phyloP scores from a whole-genome alignment of 352 stramenopile genomes.

The Pythium grandisporangium region DNA sequence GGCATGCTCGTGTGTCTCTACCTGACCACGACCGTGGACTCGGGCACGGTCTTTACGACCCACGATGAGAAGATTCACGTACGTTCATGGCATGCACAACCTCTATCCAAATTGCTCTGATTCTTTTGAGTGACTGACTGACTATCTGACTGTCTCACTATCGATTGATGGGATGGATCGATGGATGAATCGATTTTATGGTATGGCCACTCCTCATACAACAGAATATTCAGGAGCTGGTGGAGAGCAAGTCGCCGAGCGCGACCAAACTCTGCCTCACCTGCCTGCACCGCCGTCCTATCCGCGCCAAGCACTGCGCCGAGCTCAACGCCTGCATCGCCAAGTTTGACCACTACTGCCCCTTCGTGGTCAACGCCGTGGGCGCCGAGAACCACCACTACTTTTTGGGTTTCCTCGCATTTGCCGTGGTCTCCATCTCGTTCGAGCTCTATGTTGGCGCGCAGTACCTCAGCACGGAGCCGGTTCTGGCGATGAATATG shows the following conservation, averaged over 20 bases:
- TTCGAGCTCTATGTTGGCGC: slow-evolving; percentile 37
- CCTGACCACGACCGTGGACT: slow-evolving; percentile 37
- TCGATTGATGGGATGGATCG: too few species aligned
- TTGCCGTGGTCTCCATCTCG: slow-evolving; percentile 41
- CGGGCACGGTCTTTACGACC: slow-evolving; percentile 52
- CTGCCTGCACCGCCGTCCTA: slow-evolving; percentile 62
- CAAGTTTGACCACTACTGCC: slow-evolving; percentile 82
- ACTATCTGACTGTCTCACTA: slow-evolving; percentile 1
- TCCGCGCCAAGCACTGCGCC: slow-evolving; percentile 72
- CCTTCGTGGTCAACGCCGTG: slow-evolving; percentile 90
- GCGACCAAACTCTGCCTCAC: slow-evolving; percentile 74
- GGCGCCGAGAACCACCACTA: slow-evolving; percentile 90
- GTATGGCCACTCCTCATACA: not conserved
- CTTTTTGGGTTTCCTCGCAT: slow-evolving; percentile 92
- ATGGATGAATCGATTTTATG: too few species aligned
- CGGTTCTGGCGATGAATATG: too few species aligned
- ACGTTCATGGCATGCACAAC: slow-evolving; percentile 11
- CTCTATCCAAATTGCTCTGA: too few species aligned
- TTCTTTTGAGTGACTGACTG: not conserved
- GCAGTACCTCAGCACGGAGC: slow-evolving; percentile 16
- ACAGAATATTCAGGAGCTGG: slow-evolving; percentile 56
- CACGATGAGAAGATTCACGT: slow-evolving; percentile 62
- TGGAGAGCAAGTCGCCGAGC: slow-evolving; percentile 65
- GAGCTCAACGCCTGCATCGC: slow-evolving; percentile 74
- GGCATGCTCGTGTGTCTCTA: slow-evolving; percentile 48